Base-by-base conservation (phyloP, 257 asterid genomes). In the Forsythia viridissima region DNA sequence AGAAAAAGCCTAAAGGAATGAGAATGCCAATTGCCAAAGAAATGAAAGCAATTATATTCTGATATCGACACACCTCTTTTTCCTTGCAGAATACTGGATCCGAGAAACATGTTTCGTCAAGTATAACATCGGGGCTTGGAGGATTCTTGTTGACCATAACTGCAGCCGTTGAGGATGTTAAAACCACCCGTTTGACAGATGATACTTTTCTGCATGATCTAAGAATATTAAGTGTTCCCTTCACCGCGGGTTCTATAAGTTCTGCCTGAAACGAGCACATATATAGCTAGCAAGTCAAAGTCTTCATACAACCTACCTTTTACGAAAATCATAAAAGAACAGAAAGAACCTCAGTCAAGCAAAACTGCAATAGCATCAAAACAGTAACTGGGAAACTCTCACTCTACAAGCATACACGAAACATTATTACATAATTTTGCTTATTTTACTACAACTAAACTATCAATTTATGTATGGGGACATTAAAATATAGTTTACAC, bases 91-190 rank as follows among this genome's bases (percentile, higher is more conserved):
- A 79, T 11, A 0, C 40, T 20, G 90, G 88, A 66, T 91, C 96
- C 0, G 96, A 89, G 61, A 81, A 83, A 93, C 94, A 92, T 42
- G 91, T 88, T 71, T 92, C 97, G 44, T 89, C 96, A 4, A 88
- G 71, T 11, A 85, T 42, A 20, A 52, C 82, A 21, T 80, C 90
- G n/a, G 55, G 77, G 57, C 21, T 82, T 20, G 71, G 46, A 48
- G 76, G 70, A 34, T 57, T 37, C 30, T 34, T 43, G 57, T 70
- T 84, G 59, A 42, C 8, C 38, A 41, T n/a, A 30, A 82, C 84
- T 21, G 90, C 65, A 38, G 84, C 65, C 70, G 73, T 79, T 5
- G 90, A 87, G 63, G 88, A 84, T 69, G 90, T 84, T 51, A 84
- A 10, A 34, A 84, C 85, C 40, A 84, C 83, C 42, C 90, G 79